Conservation (phyloP, 768 basidiomycete genomes). For the Auricularia sp. region DNA sequence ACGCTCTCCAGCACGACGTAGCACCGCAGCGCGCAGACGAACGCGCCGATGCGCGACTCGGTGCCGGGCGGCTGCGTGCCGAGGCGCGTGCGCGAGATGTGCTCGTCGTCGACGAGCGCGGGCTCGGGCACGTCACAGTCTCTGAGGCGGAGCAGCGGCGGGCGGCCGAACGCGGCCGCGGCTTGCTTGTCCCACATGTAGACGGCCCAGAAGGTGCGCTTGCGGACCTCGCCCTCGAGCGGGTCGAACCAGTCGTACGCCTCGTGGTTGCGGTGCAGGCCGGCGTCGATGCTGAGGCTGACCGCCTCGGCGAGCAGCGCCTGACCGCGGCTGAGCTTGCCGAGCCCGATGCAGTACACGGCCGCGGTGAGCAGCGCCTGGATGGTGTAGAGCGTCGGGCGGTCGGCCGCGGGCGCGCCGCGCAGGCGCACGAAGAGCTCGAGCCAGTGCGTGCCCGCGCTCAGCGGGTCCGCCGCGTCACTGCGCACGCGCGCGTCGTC, state of each 20-base stretch:
- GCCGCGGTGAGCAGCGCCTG: conserved; percentile 88
- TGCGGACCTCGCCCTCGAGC: conserved; percentile 84
- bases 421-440: conserved; percentile 78
- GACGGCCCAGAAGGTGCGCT: conserved; percentile 93
- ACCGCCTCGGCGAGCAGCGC: conserved; percentile 78
- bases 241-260: conserved; percentile 76
- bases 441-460: conserved; percentile 86
- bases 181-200: conserved; percentile 97
- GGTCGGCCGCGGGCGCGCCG: conserved; percentile 80
- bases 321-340: conserved; percentile 79
- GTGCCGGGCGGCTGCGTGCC: conserved; percentile 55
- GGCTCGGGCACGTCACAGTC: conserved; percentile 92
- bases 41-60: conserved; percentile 71
- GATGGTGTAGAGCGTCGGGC: conserved; percentile 84
- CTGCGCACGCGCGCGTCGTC: conserved; percentile 85
- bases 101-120: conserved; percentile 78
- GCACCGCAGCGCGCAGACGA: conserved; percentile 63
- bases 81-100: conserved; percentile 64
- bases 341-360: conserved; percentile 84
- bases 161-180: conserved; percentile 78
- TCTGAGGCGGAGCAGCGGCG: conserved; percentile 73
- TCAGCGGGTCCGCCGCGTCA: conserved; percentile 71
- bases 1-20: conserved; percentile 86
- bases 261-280: conserved; percentile 79
- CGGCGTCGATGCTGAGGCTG: conserved; percentile 81